Evolutionary conservation across 345 rosid species (phyloP).

Genomic region (Populus euphratica): DNA sequence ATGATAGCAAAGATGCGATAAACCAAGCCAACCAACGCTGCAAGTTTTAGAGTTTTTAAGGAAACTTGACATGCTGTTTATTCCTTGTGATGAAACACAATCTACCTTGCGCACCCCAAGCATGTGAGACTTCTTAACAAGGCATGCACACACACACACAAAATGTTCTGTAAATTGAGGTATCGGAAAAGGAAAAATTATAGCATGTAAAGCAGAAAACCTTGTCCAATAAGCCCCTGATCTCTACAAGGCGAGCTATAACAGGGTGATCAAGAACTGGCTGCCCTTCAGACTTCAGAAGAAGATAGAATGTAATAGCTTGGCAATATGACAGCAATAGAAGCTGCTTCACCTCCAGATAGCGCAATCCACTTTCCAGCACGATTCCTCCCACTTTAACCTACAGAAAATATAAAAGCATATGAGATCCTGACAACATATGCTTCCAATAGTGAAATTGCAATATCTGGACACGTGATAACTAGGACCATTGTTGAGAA

Average conservation of each 20-base stretch:
- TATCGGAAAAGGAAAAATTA: background rate
- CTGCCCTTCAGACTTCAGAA: slow-evolving; percentile 88
- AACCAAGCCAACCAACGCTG: too few relatives aligned
- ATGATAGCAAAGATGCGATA: too few relatives aligned
- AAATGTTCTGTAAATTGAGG: background rate
- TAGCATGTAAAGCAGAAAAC: slow-evolving; percentile 28
- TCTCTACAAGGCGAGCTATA: slow-evolving; percentile 80
- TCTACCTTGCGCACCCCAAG: too few relatives aligned
- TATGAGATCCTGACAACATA: slow-evolving; percentile 3
- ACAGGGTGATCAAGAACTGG: slow-evolving; percentile 90
- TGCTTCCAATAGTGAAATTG: background rate
- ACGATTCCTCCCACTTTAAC: slow-evolving; percentile 40
- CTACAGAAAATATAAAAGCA: slow-evolving; percentile 32
- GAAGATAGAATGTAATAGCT: slow-evolving; percentile 83
- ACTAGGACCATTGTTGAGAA: background rate
- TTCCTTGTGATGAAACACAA: too few relatives aligned
- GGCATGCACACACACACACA: background rate
- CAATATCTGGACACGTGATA: background rate
- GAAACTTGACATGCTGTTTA: too few relatives aligned
- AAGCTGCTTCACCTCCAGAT: slow-evolving; percentile 76
- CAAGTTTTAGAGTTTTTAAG: too few relatives aligned
- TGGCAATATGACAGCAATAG: slow-evolving; percentile 80
- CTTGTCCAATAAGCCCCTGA: slow-evolving; percentile 73
- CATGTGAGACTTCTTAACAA: too few relatives aligned
- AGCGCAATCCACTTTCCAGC: slow-evolving; percentile 51